Evolutionary conservation across 352 stramenopile species (phyloP), one percentile per base, ranked within the genome.

Genomic region (Pythium plurisporium): DNA sequence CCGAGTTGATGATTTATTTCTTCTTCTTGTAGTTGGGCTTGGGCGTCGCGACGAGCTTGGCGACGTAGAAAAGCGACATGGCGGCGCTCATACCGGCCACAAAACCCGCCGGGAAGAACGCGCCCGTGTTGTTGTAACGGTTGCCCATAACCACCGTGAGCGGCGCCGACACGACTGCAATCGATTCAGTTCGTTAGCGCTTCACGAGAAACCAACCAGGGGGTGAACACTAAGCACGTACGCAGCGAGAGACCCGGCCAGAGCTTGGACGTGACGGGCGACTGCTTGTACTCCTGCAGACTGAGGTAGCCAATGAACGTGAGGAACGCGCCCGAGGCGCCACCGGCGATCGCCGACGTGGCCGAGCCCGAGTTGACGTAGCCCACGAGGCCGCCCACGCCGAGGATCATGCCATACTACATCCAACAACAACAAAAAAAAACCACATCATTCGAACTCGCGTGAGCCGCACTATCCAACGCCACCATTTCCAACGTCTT

Each of bases 1-100:
- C 14, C 31, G 31, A 14, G 31, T 37, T 37, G 49, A n/a, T n/a
- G n/a, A n/a, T 64, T 37, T 60, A 66, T 42, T 62, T 62, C 59
- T 67, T 62, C 77, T 91, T 93, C 67, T 91, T 91, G 81, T 90
- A 87, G 49, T 86, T 73, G 27, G 81, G 74, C 70, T 94, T 94
- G 61, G 46, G 71, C 30, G 62, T 82, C 61, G 72, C 70, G 23
- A 85, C 64, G 49, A 94, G 65, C 38, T 89, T 78, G 64, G 72
- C 79, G 38, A 94, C 38, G 67, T 94, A 94, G 51, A 94, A 94
- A 12, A 89, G 41, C 48, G 79, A 79, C 84, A 94, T 94, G 30
- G 60, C 79, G 9, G 75, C 78, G 59, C 81, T 91, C 48, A 71
- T 82, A 38, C 56, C 70, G 15, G 78, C 70, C 31, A 89, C 63